Conservation (phyloP, 2,329 filamentous ascomycete genomes). For the Exophiala aquamarina region DNA sequence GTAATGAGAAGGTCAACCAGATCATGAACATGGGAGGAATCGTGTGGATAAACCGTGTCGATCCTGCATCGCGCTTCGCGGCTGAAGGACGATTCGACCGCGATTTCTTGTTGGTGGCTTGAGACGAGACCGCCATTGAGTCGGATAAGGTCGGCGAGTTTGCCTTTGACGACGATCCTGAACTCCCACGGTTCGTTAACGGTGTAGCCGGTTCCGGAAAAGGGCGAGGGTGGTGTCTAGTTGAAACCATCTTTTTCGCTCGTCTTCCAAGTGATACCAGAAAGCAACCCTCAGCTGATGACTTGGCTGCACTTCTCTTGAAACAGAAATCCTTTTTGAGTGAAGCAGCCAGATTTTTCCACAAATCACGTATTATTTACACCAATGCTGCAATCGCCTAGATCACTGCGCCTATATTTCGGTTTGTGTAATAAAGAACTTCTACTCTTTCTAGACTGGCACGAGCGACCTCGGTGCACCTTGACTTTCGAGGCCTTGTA, state of each 20-base stretch:
- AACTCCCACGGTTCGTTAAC: conserved; percentile 14
- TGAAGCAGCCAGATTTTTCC: too few species aligned
- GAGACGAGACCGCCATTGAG: conserved; percentile 3
- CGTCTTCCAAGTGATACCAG: too few species aligned
- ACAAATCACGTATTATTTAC: too few species aligned
- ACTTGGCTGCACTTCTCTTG: too few species aligned
- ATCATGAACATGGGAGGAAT: conserved; percentile 60
- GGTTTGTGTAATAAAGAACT: too few species aligned
- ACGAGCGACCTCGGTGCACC: too few species aligned
- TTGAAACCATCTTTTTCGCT: conserved; percentile 54
- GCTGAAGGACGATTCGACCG: conserved; percentile 26
- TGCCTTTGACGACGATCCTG: conserved; percentile 9
- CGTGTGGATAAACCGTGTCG: conserved; percentile 55
- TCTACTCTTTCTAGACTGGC: too few species aligned
- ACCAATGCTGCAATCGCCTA: too few species aligned
- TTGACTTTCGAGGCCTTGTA: too few species aligned
- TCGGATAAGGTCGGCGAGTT: conserved; percentile 6
- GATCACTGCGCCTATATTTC: too few species aligned
- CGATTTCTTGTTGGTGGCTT: conserved; percentile 13
- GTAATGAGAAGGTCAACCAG: conserved; percentile 74
- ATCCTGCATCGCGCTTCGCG: conserved; percentile 12
- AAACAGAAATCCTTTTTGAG: too few species aligned
- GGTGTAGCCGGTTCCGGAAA: conserved; percentile 42
- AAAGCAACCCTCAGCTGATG: too few species aligned
- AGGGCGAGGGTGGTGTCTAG: conserved; percentile 53